phyloP scores from a whole-genome alignment of 1,284 basidiomycete genomes.

The Boletus sp. region DNA sequence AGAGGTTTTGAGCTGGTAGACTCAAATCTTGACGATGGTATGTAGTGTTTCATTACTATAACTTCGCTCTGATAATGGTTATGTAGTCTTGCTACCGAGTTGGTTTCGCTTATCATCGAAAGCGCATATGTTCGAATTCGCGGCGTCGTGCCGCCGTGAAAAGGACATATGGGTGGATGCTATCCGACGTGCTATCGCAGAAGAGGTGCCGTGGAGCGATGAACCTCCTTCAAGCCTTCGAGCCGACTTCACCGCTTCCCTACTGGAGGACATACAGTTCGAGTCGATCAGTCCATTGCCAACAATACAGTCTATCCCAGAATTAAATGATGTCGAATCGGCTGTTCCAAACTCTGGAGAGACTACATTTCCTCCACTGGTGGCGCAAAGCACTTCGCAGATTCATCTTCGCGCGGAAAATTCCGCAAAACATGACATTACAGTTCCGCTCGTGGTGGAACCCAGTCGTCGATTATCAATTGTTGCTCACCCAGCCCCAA shows the following conservation, averaged over 20 bases:
- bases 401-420: constrained; percentile 11
- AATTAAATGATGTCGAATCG: constrained; percentile 41
- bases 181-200: constrained; percentile 49
- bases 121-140: constrained; percentile 78
- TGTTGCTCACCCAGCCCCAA: constrained; percentile 48
- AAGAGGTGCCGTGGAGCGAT: constrained; percentile 47
- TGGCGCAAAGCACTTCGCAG: constrained; percentile 10
- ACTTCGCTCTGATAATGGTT: constrained; percentile 3
- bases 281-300: constrained; percentile 45
- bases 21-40: constrained; percentile 66
- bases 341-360: constrained; percentile 7
- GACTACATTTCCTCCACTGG: constrained; percentile 1
- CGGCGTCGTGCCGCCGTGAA: constrained; percentile 77
- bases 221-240: constrained; percentile 63
- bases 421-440: constrained; percentile 15
- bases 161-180: constrained; percentile 81
- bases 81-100: constrained; percentile 69
- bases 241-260: constrained; percentile 37
- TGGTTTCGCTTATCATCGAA: constrained; percentile 73
- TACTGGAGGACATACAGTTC: constrained; percentile 38
- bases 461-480: constrained; percentile 58
- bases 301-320: constrained; percentile 63
- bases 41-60: constrained; percentile 24
- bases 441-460: constrained; percentile 18
- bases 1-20: constrained; percentile 71